A percentile compares a stretch with the other conserved stretches of the same genome.
Conservation (phyloP, 495 filamentous ascomycete species). For the Aspergillus sclerotiicarbonarius region DNA sequence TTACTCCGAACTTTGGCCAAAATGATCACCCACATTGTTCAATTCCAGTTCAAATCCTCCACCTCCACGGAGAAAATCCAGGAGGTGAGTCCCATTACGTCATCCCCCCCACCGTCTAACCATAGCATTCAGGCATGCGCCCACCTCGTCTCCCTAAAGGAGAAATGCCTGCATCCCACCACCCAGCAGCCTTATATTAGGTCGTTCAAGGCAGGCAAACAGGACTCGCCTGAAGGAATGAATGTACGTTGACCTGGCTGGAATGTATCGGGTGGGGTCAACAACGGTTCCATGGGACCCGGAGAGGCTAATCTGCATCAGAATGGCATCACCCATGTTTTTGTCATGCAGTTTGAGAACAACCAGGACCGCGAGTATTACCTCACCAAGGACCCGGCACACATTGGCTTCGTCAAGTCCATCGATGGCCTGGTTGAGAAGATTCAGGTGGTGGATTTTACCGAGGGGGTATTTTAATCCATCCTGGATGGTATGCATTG, state of each 20-base stretch:
- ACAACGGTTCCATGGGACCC: too few species aligned
- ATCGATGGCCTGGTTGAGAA: constrained; percentile 34
- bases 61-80: constrained; percentile 25
- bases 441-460: constrained; percentile 42
- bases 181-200: constrained; percentile 48
- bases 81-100: constrained; percentile 40
- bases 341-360: constrained; percentile 39
- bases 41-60: background rate
- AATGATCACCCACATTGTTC: background rate
- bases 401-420: constrained; percentile 34
- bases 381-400: constrained; percentile 36
- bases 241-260: constrained; percentile 43
- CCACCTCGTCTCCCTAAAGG: constrained; percentile 35
- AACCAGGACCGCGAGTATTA: constrained; percentile 44
- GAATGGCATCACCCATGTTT: constrained; percentile 42
- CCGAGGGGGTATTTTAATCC: constrained; percentile 5
- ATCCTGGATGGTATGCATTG: background rate
- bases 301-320: constrained; percentile 3
- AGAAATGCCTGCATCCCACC: constrained; percentile 42
- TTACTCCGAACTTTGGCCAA: constrained; percentile 22
- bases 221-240: constrained; percentile 62
- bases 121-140: constrained; percentile 21
- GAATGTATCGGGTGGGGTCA: too few species aligned
- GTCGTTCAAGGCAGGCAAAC: constrained; percentile 54
- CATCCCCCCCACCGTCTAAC: background rate